Evolutionary conservation across 441 rosid species (phyloP).

Genomic region (Syzygium syzygioides): DNA sequence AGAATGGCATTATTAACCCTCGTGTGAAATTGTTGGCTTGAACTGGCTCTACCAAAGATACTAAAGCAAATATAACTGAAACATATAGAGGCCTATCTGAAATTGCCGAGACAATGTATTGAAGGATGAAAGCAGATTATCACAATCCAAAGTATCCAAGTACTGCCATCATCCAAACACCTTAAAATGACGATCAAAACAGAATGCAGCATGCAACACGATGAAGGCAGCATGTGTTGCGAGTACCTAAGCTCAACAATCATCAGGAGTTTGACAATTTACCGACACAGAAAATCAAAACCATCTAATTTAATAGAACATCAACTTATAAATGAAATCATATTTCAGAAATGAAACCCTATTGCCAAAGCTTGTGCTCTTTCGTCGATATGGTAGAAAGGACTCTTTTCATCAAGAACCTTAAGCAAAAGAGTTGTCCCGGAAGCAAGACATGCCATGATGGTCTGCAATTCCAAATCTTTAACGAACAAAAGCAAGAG

Average conservation of each 20-base stretch:
- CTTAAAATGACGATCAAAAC: background rate
- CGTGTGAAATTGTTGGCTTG: background rate
- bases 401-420: background rate
- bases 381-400: background rate
- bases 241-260: background rate
- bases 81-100: background rate
- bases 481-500: background rate
- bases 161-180: background rate
- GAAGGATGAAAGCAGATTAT: background rate
- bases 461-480: background rate
- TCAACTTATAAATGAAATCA: background rate
- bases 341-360: background rate
- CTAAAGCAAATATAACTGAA: background rate
- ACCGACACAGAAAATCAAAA: background rate
- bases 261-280: background rate
- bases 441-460: background rate
- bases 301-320: background rate
- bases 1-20: background rate
- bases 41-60: background rate
- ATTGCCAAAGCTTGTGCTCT: background rate
- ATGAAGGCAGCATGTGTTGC: background rate
- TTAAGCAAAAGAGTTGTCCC: background rate
- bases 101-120: background rate
- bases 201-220: background rate
- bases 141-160: background rate